Conservation (phyloP, 2,329 filamentous ascomycete genomes). For the Iodosphaeria phyllophila region DNA sequence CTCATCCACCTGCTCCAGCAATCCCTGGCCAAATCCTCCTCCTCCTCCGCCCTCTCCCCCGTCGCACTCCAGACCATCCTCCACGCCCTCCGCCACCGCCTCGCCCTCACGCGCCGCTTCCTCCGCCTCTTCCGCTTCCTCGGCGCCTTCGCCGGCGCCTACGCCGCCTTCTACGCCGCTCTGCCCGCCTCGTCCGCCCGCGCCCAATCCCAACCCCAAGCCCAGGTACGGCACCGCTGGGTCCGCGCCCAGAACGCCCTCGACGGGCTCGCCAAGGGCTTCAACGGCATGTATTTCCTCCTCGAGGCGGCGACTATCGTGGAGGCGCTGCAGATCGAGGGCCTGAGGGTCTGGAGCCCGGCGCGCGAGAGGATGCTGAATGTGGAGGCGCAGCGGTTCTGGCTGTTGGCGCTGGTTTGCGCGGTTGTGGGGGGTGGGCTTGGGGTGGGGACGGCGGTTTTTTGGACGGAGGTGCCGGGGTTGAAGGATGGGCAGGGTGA, state of each 20-base stretch:
- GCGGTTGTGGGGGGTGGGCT: constrained; percentile 25
- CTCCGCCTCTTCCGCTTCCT: constrained; percentile 53
- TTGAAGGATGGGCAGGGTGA: constrained; percentile 7
- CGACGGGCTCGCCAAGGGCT: constrained; percentile 35
- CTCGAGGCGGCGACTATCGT: constrained; percentile 46
- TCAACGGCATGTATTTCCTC: constrained; percentile 47
- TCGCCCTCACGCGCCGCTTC: constrained; percentile 36
- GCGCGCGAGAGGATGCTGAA: constrained; percentile 27
- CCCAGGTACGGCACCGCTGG: no score
- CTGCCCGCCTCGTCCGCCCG: constrained; percentile 3
- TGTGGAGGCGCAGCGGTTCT: constrained; percentile 47
- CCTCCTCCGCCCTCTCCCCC: constrained; percentile 6
- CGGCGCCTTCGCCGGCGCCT: constrained; percentile 34
- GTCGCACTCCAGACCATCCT: constrained; percentile 14
- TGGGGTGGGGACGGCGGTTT: constrained; percentile 19
- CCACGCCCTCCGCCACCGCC: constrained; percentile 16
- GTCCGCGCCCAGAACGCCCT: constrained; percentile 21
- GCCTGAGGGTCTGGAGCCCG: constrained; percentile 31
- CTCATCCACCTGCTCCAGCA: constrained; percentile 17
- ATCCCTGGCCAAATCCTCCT: constrained; percentile 4
- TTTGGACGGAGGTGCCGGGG: constrained; percentile 16
- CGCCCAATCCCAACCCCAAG: constrained; percentile 2
- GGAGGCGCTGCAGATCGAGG: constrained; percentile 24
- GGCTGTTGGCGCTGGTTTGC: constrained; percentile 43
- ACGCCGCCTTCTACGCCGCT: constrained; percentile 18